Evolutionary conservation across 1,284 basidiomycete species (phyloP), one percentile per base, ranked within the genome.

Genomic region (Tylopilus sp.): DNA sequence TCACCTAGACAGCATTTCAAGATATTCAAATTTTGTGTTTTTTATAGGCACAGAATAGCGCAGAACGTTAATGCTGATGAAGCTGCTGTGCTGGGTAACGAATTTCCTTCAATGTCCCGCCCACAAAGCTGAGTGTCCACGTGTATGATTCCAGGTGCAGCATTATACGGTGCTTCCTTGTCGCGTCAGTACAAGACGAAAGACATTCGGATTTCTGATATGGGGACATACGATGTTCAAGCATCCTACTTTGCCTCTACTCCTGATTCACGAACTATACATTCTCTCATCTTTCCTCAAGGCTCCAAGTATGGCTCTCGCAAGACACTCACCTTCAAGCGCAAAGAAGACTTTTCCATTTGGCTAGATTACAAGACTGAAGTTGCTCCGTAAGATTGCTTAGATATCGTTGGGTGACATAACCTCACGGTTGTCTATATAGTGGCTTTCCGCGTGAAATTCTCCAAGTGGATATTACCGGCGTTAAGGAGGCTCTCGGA

Each of bases 11-110:
- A 53, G 24, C 3, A 56, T 26, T 32, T 52, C 6, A 19, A 36
- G 55, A 63, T 66, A 32, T 63, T 73, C 32, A 72, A 67, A n/a
- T n/a, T 26, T 49, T 51, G 36, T 69, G 39, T 54, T 15, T 13
- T 15, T 13, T 65, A 4, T 68, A 92, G 90, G 56, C 87, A 90
- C 63, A 94, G 93, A 77, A 93, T 98, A 69, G 95, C 96, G 10
- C 87, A 93, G 74, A 98, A 98, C 72, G 95, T 99, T 62, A 99
- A 99, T 77, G 93, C 97, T 0, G 98, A 99, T 78, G 97, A 99
- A 84, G 95, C 96, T 0, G 94, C 94, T 16, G 97, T 98, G 19
- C 89, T 99, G 60, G 96, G 95, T 82, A 77, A 38, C 53, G 44
- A 13, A 10, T 12, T 32, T 26, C 64, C 32, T 65, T 29, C 2